Evolutionary conservation across 768 basidiomycete genomes (phyloP).

Genomic region (Naganishia vaughanmartiniae): DNA sequence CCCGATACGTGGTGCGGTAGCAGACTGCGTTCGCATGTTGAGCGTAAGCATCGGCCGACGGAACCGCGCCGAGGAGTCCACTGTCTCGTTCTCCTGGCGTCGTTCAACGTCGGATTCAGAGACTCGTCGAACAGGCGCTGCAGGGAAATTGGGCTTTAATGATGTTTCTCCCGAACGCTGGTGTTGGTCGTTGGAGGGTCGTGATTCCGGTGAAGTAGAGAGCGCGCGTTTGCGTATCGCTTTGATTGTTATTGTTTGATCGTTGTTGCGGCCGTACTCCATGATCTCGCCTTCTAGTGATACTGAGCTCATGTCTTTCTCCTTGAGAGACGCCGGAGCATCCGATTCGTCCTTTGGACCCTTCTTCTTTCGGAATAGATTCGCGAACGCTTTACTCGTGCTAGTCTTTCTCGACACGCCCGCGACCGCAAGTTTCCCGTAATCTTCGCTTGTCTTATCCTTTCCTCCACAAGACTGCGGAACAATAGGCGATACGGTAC

Average conservation of each 20-base stretch:
- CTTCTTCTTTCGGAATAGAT: conserved; percentile 7
- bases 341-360: not conserved
- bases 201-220: not conserved
- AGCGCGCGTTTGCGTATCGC: conserved; percentile 7
- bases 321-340: not conserved
- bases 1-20: not conserved
- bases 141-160: not conserved
- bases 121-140: not conserved
- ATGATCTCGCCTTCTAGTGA: conserved; percentile 12
- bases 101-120: conserved; percentile 15
- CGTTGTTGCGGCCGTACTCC: not conserved
- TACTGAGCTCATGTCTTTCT: not conserved
- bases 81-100: not conserved
- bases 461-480: not conserved
- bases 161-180: not conserved
- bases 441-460: not conserved
- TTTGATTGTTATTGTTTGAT: not conserved
- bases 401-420: conserved; percentile 7
- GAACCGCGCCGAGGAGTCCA: not conserved
- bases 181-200: not conserved
- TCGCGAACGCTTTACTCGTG: conserved; percentile 11
- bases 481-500: not conserved
- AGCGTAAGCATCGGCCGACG: not conserved
- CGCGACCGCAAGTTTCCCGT: not conserved
- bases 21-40: not conserved